Conservation (phyloP, 108 stramenopile species). For the Skeletonema costatum region DNA sequence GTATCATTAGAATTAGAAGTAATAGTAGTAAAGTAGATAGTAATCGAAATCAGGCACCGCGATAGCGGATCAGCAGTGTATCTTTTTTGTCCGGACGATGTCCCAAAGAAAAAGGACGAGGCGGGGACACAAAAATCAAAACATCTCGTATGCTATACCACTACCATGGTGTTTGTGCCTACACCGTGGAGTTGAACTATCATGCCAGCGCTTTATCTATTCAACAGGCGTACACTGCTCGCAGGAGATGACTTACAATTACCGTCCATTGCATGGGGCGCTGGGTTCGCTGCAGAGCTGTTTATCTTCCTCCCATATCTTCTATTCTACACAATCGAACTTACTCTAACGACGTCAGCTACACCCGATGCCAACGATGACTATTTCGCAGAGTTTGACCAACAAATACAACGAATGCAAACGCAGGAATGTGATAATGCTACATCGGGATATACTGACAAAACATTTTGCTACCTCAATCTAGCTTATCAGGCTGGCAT, state of each 20-base stretch:
- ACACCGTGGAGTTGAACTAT: too few species aligned
- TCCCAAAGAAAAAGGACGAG: too few species aligned
- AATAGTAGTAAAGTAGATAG: too few species aligned
- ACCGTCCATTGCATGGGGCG: slow-evolving; percentile 52
- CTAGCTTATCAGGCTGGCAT: slow-evolving; percentile 18
- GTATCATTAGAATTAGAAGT: neutral
- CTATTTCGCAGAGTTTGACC: slow-evolving; percentile 1
- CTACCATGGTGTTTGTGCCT: too few species aligned
- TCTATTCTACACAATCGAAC: slow-evolving; percentile 36
- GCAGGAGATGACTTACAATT: slow-evolving; percentile 86
- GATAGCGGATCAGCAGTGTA: too few species aligned
- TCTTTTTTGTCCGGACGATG: too few species aligned
- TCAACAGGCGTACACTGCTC: slow-evolving; percentile 68
- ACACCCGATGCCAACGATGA: slow-evolving; percentile 1
- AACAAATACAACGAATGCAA: slow-evolving; percentile 16
- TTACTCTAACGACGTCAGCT: slow-evolving; percentile 11
- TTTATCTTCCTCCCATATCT: slow-evolving; percentile 31
- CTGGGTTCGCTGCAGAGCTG: slow-evolving; percentile 21
- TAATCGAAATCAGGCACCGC: too few species aligned
- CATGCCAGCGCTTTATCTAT: slow-evolving; percentile 65
- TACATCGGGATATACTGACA: slow-evolving; percentile 27
- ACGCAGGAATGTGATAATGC: slow-evolving; percentile 23
- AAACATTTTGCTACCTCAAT: slow-evolving; percentile 17
- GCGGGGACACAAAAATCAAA: too few species aligned
- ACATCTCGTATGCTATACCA: too few species aligned